These are phyloP conservation scores for Pisolithus tinctorius DNA, from an alignment of 768 basidiomycete genomes.

Conservation along the genomic window DNA sequence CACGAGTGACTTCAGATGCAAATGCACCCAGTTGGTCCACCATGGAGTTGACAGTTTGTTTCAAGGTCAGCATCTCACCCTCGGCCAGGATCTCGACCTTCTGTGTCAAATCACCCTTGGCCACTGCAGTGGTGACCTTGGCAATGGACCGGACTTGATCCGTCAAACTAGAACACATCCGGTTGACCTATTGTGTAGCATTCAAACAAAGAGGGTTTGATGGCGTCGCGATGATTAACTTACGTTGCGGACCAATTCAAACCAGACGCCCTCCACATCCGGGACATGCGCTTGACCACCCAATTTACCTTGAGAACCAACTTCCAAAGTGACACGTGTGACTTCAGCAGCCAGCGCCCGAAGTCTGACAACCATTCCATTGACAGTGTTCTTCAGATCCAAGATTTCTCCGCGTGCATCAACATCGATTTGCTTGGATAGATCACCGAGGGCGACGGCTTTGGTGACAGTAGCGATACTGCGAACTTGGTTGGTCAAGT, in stretches of 20 bases:
- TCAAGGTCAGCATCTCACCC: constrained; percentile 81
- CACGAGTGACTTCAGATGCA: constrained; percentile 74
- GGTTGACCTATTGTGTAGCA: constrained; percentile 47
- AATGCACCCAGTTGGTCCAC: constrained; percentile 86
- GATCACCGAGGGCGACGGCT: constrained; percentile 81
- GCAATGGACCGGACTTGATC: constrained; percentile 82
- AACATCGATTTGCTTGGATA: constrained; percentile 87
- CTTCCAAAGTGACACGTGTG: constrained; percentile 77
- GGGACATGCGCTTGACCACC: constrained; percentile 86
- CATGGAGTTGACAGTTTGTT: constrained; percentile 89
- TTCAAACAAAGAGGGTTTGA: constrained; percentile 5
- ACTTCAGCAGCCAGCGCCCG: constrained; percentile 76
- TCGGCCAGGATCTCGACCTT: constrained; percentile 90
- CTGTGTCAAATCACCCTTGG: constrained; percentile 84
- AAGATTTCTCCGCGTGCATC: constrained; percentile 87
- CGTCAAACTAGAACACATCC: constrained; percentile 76
- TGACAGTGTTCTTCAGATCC: constrained; percentile 63
- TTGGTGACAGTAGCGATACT: constrained; percentile 59
- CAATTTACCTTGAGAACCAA: constrained; percentile 83
- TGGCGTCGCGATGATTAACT: constrained; percentile 14
- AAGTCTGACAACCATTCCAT: constrained; percentile 43
- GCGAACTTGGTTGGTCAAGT: constrained; percentile 57
- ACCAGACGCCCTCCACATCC: constrained; percentile 90
- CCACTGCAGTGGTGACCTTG: constrained; percentile 83
- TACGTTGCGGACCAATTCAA: constrained; percentile 72